Evolutionary conservation across 768 basidiomycete species (phyloP).

Genomic region (Tylopilus sp.): DNA sequence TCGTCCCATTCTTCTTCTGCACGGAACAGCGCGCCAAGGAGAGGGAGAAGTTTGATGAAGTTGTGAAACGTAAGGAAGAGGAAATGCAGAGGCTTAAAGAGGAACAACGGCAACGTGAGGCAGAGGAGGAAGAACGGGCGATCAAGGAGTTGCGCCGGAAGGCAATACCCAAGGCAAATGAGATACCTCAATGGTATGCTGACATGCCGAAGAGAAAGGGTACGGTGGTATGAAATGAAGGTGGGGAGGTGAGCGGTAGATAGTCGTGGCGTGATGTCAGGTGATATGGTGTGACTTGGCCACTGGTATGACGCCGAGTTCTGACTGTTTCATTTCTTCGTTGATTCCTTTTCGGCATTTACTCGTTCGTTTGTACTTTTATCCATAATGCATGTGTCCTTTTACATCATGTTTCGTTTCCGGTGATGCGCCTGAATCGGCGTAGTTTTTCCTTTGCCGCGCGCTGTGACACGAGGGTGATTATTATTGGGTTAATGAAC

Average conservation of each 20-base stretch:
- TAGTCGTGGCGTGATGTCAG: slow-evolving; percentile 14
- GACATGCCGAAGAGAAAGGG: slow-evolving; percentile 57
- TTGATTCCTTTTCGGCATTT: background rate
- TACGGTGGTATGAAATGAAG: slow-evolving; percentile 14
- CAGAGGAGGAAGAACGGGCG: slow-evolving; percentile 57
- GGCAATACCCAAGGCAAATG: slow-evolving; percentile 65
- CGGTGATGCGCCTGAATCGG: slow-evolving; percentile 1
- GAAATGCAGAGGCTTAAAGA: slow-evolving; percentile 48
- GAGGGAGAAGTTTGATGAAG: slow-evolving; percentile 61
- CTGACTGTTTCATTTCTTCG: slow-evolving; percentile 4
- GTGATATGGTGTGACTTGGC: slow-evolving; percentile 14
- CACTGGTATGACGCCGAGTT: slow-evolving; percentile 1
- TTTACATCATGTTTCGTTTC: slow-evolving; percentile 12
- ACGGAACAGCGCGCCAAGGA: slow-evolving; percentile 60
- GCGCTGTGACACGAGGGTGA: slow-evolving; percentile 9
- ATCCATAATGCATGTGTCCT: slow-evolving; percentile 16
- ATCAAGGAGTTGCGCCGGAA: slow-evolving; percentile 58
- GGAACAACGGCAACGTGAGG: slow-evolving; percentile 43
- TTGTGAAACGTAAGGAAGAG: slow-evolving; percentile 52
- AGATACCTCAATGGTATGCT: slow-evolving; percentile 76
- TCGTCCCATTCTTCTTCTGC: slow-evolving; percentile 39
- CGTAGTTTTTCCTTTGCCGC: background rate
- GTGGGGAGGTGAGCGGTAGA: slow-evolving; percentile 4
- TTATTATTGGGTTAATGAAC: slow-evolving; percentile 28
- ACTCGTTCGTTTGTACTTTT: slow-evolving; percentile 9